Base-by-base conservation (phyloP, 768 basidiomycete species). In the Leucocoprinus sp. region DNA sequence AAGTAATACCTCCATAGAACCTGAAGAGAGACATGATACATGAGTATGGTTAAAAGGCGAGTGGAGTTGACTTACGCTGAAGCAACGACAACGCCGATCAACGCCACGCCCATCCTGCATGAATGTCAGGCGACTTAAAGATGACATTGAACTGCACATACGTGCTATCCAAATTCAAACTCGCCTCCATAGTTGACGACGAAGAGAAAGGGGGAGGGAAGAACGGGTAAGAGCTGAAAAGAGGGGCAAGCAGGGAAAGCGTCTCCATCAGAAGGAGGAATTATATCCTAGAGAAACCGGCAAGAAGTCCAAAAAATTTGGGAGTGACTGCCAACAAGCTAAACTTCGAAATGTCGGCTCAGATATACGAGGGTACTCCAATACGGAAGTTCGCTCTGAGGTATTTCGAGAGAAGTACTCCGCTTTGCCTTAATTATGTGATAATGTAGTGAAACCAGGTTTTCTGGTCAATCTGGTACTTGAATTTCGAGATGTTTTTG, bases 81-180 rank as follows among this genome's bases (percentile, higher is more conserved):
- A 9, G 76, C 72, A 14, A 71, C 37, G 9, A 78, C 56, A 15
- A 75, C 64, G 3, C 76, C 78, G 22, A 78, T 58, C 36, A 72
- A 67, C 24, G 70, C 65, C 31, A 73, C 72, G 17, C 78, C 78
- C 27, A 73, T 51, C 19, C 75, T 78, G 36, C 17, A 41, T 12
- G n/a, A 15, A 11, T 48, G 42, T 23, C 29, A n/a, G n/a, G 18
- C 45, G 29, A 49, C 21, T 28, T 12, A 17, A 5, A 2, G 4
- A 5, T 9, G 23, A 22, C 12, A 27, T 5, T 9, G 39, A 27
- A n/a, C 29, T 6, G 26, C 5, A 58, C 64, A 21, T 40, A 71
- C 69, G 64, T 65, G 11, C 54, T 52, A 19, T 65, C 69, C 6
- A 69, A 40, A n/a, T 40, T 4, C 2, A 28, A n/a, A 39, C 14